Evolutionary conservation across 108 stramenopile genomes (phyloP).

Genomic region (Cyclostephanos tholiformis): DNA sequence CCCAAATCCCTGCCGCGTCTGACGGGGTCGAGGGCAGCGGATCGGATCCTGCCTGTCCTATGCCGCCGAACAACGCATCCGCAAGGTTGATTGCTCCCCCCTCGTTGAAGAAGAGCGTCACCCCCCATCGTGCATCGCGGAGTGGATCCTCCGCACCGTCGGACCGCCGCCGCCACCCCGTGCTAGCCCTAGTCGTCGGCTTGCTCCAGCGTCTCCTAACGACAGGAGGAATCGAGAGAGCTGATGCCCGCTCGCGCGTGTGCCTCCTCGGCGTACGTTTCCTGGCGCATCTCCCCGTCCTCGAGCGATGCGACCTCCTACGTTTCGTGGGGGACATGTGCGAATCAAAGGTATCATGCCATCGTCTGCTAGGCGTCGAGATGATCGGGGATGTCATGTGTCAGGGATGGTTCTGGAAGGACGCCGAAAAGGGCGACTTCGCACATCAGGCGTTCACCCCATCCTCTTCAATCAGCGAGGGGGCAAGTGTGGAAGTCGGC

Average conservation of each 20-base stretch:
- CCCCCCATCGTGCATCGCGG: conserved; percentile 31
- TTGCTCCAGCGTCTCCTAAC: conserved; percentile 78
- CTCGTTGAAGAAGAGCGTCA: conserved; percentile 49
- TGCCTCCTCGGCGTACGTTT: conserved; percentile 47
- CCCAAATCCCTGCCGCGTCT: conserved; percentile 12
- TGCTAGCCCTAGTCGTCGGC: conserved; percentile 65
- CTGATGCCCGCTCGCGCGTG: conserved; percentile 53
- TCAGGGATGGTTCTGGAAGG: conserved; percentile 64
- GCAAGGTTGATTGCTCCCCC: conserved; percentile 27
- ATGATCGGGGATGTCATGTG: conserved; percentile 61
- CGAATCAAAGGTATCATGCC: conserved; percentile 71
- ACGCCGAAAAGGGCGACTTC: conserved; percentile 27
- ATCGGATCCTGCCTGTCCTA: background rate
- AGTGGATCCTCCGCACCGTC: conserved; percentile 5
- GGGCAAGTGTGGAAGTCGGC: background rate
- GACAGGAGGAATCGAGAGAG: conserved; percentile 62
- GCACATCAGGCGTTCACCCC: conserved; percentile 12
- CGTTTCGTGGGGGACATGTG: conserved; percentile 63
- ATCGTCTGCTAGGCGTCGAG: conserved; percentile 75
- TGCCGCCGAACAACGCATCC: conserved; percentile 4
- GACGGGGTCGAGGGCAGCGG: background rate
- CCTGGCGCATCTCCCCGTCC: conserved; percentile 49
- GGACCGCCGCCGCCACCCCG: conserved; percentile 19
- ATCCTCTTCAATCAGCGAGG: conserved; percentile 4
- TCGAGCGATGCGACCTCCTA: conserved; percentile 61